Evolutionary conservation across 768 basidiomycete genomes (phyloP).

Genomic region (Hysterangium stoloniferum): DNA sequence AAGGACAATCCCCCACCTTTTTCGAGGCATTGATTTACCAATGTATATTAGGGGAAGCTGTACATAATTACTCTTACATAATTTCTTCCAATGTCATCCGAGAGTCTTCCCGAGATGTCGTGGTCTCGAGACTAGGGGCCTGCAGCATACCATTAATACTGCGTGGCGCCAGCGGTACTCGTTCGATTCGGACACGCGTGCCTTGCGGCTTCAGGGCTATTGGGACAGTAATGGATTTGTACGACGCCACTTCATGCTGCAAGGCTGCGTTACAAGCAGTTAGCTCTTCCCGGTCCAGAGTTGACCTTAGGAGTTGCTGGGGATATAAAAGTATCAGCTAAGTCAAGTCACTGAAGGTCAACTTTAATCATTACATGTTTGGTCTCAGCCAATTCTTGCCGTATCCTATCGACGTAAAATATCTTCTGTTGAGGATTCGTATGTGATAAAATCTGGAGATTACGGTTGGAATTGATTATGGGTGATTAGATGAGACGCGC

Average conservation of each 20-base stretch:
- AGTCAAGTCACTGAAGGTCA: background rate
- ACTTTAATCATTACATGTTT: slow-evolving; percentile 52
- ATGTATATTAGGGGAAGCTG: too few relatives aligned
- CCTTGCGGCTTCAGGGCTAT: slow-evolving; percentile 11
- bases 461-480: background rate
- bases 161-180: slow-evolving; percentile 40
- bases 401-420: slow-evolving; percentile 77
- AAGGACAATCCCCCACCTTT: background rate
- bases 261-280: slow-evolving; percentile 14
- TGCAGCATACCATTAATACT: slow-evolving; percentile 26
- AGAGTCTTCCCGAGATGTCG: slow-evolving; percentile 7
- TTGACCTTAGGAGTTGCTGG: slow-evolving; percentile 10
- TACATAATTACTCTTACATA: slow-evolving; percentile 16
- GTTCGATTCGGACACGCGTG: slow-evolving; percentile 27
- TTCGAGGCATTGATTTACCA: too few relatives aligned
- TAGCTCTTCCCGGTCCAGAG: slow-evolving; percentile 16
- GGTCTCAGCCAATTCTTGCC: slow-evolving; percentile 68
- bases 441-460: slow-evolving; percentile 56
- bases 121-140: background rate
- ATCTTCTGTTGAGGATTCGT: slow-evolving; percentile 81
- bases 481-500: background rate
- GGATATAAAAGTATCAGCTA: background rate
- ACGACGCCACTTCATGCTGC: slow-evolving; percentile 12
- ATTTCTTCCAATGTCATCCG: slow-evolving; percentile 44
- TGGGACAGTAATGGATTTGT: slow-evolving; percentile 13